These are phyloP conservation scores for Cystobasidiaceae sp. DNA, from an alignment of 1,284 basidiomycete genomes.

Conservation along the genomic window DNA sequence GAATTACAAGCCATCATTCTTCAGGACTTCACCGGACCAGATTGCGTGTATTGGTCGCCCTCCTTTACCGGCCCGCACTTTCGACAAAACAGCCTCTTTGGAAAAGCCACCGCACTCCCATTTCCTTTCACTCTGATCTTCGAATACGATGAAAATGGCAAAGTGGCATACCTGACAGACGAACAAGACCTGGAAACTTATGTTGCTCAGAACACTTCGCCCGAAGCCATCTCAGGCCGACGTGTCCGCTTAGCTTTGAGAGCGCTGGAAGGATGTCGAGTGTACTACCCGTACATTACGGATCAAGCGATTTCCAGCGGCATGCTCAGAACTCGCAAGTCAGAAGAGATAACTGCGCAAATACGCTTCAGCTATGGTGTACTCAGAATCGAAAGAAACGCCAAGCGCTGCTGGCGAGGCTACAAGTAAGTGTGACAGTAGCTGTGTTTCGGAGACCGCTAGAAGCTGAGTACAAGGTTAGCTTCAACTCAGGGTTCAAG, in stretches of 20 bases:
- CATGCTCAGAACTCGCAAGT: background rate
- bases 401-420: slow-evolving; percentile 57
- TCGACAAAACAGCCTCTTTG: slow-evolving; percentile 57
- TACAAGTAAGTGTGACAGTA: slow-evolving; percentile 51
- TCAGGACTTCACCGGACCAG: slow-evolving; percentile 58
- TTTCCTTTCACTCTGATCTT: slow-evolving; percentile 69
- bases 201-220: slow-evolving; percentile 60
- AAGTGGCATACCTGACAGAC: slow-evolving; percentile 53
- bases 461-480: no score
- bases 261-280: slow-evolving; percentile 59
- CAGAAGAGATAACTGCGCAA: slow-evolving; percentile 38
- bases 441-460: background rate
- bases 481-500: slow-evolving; percentile 63
- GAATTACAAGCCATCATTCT: slow-evolving; percentile 50
- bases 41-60: slow-evolving; percentile 59
- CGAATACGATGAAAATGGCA: slow-evolving; percentile 61
- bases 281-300: slow-evolving; percentile 5
- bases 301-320: background rate
- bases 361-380: slow-evolving; percentile 53
- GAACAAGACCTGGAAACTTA: slow-evolving; percentile 58
- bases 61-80: slow-evolving; percentile 43
- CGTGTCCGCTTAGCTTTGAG: slow-evolving; percentile 63
- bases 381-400: slow-evolving; percentile 58
- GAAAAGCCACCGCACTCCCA: slow-evolving; percentile 70
- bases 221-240: slow-evolving; percentile 54